Base-by-base conservation (phyloP, 1,284 basidiomycete species). In the Tremellales sp. region DNA sequence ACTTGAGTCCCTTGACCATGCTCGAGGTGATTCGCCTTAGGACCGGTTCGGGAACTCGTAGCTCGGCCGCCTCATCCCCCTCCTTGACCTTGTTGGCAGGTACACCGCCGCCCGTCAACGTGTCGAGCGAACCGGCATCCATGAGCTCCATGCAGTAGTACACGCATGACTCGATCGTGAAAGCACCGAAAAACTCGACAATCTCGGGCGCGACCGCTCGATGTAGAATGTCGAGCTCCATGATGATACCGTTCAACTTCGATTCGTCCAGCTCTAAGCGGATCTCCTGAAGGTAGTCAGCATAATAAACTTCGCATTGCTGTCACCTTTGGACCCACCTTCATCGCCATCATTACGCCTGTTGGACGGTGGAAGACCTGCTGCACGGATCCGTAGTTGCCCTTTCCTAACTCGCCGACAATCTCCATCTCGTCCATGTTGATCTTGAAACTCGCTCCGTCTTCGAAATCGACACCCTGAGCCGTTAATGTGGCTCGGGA, bases 101-200 rank as follows among this genome's bases (percentile, higher is more conserved):
- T 4, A 75, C 66, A 24, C 75, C 74, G 53, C 73, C 71, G 4
- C 78, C 79, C 33, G 82, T 83, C 0, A 97, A 80, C 56, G 89
- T 91, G 72, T 97, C 94, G 43, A 98, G 79, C 49, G 85, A 88
- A 15, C 93, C 91, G 2, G 89, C 91, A 67, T 98, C 92, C 94
- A 98, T 97, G 75, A 86, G 91, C 77, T 98, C 94, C 92, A 98
- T 97, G 76, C 94, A 97, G 75, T 97, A 97, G 75, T 97, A 97
- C 31, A 98, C 94, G 73, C 89, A 98, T 22, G 87, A 89, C 72
- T 98, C 94, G 73, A 97, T 92, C 72, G 97, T 97, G 78, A 98
- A 98, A 2, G 94, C 94, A 40, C 94, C 94, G 73, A 96, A 97
- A 64, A 98, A 98, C 61, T 97, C 94, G 67, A 98, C 89, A 58